Evolutionary conservation across 805 yeast species (phyloP), one percentile per base, ranked within the genome.

Genomic region (Yamadazyma philogaea): DNA sequence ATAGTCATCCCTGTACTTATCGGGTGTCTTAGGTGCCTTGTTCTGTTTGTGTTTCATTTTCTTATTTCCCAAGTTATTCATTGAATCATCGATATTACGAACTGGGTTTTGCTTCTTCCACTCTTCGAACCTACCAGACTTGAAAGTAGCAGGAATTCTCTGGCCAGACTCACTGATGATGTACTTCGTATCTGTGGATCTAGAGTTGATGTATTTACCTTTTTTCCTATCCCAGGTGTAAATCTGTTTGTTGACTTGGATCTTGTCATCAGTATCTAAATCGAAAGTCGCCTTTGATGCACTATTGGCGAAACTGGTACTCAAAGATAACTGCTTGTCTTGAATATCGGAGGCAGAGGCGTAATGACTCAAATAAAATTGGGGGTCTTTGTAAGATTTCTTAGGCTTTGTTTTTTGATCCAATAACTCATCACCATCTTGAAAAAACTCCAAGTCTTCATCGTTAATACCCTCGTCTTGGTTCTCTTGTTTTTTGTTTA

Each of bases 141-240:
- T 77, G 67, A 82, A 88, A 11, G 93, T 76, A 1, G 99, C 98
- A 6, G 98, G 96, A 37, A 93, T 79, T 59, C 78, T 79, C 54
- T 84, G 89, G 6, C 99, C 99, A 62, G 87, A 83, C 62, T 93
- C 99, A 48, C 98, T 95, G 50, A 88, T 83, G 55, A 93, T 93
- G 64, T 75, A 91, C 66, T 87, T 90, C 65, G 83, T 78, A 56
- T 87, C 95, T 16, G 82, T 70, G 49, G 93, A 87, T 55, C 78
- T 82, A 15, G 87, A 74, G 60, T 87, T 87, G 57, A 90, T 77
- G 63, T 87, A 91, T 51, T 88, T 88, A 56, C 95, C 93, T 63
- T 86, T 84, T 77, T 88, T 87, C 64, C 78, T 86, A 66, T 91
- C 97, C 99, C 99, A 91, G 59, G 79, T 77, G 75, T 85, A 82